A percentile compares a stretch with the other conserved stretches of the same genome.
These are phyloP conservation scores for Curvularia spicifera DNA, from an alignment of 2,329 filamentous ascomycete genomes.

Conservation along the genomic window DNA sequence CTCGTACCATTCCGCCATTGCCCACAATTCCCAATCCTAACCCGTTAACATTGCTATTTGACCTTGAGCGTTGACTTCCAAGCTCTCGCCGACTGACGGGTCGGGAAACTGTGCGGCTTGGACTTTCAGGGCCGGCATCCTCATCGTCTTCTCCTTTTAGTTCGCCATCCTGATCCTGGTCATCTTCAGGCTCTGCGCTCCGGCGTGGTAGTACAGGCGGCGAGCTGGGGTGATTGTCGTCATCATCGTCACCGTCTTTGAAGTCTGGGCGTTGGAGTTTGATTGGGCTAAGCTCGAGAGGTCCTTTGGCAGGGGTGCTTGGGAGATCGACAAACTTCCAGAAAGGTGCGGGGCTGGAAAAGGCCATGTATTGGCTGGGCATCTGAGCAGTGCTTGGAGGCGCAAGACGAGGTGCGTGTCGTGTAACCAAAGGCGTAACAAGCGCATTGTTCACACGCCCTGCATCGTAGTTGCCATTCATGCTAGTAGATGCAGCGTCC, in stretches of 20 bases:
- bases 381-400: constrained; percentile 81
- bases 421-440: constrained; percentile 73
- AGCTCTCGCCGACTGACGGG: constrained; percentile 45
- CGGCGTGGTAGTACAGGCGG: constrained; percentile 41
- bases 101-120: constrained; percentile 44
- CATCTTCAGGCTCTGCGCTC: constrained; percentile 38
- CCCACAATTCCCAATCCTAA: constrained; percentile 29
- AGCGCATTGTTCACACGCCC: constrained; percentile 43
- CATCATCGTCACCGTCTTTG: constrained; percentile 40
- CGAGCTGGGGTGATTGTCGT: constrained; percentile 42
- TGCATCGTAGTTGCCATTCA: constrained; percentile 36
- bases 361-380: constrained; percentile 85
- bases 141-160: constrained; percentile 45
- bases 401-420: constrained; percentile 75
- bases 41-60: constrained; percentile 42
- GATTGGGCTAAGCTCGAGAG: constrained; percentile 45
- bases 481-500: constrained; percentile 41
- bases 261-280: constrained; percentile 43
- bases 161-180: constrained; percentile 40
- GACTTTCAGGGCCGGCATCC: constrained; percentile 43
- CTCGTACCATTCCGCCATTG: constrained; percentile 45
- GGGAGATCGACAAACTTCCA: constrained; percentile 84
- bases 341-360: constrained; percentile 83
- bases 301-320: constrained; percentile 68
- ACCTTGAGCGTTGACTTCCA: constrained; percentile 35